These are phyloP conservation scores for Colletotrichum australisinense DNA, from an alignment of 2,329 filamentous ascomycete genomes.

Conservation along the genomic window DNA sequence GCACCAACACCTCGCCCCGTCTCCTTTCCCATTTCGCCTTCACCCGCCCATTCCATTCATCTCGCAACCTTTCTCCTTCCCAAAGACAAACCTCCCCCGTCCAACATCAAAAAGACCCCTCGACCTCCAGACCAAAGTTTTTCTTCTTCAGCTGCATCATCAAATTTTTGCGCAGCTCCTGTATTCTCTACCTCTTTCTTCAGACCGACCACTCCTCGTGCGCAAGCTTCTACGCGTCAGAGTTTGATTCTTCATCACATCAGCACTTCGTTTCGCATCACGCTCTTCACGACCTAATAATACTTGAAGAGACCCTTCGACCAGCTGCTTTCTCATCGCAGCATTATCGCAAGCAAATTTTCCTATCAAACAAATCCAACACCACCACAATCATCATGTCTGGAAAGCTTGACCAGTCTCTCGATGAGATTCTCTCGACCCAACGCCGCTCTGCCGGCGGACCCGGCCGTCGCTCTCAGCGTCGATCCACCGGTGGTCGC, in stretches of 20 bases:
- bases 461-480: slow-evolving; percentile 58
- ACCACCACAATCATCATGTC: slow-evolving; percentile 72
- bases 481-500: slow-evolving; percentile 63
- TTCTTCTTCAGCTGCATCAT: slow-evolving; percentile 13
- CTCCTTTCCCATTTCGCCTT: slow-evolving; percentile 33
- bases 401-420: slow-evolving; percentile 95
- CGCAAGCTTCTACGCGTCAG: slow-evolving; percentile 26
- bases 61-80: slow-evolving; percentile 18
- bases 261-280: slow-evolving; percentile 13
- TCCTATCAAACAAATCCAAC: not conserved
- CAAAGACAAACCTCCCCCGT: slow-evolving; percentile 4
- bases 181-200: slow-evolving; percentile 8
- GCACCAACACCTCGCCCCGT: slow-evolving; percentile 16
- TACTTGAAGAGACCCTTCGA: slow-evolving; percentile 9
- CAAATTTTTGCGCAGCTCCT: slow-evolving; percentile 15
- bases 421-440: slow-evolving; percentile 95
- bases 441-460: slow-evolving; percentile 68
- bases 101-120: not conserved
- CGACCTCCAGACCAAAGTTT: slow-evolving; percentile 3
- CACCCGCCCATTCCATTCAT: slow-evolving; percentile 11
- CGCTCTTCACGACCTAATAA: slow-evolving; percentile 9
- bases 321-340: slow-evolving; percentile 21
- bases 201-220: slow-evolving; percentile 21
- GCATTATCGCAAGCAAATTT: not conserved
- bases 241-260: slow-evolving; percentile 3